These are phyloP conservation scores for Populus tremula DNA, from an alignment of 345 rosid genomes.

Conservation along the genomic window DNA sequence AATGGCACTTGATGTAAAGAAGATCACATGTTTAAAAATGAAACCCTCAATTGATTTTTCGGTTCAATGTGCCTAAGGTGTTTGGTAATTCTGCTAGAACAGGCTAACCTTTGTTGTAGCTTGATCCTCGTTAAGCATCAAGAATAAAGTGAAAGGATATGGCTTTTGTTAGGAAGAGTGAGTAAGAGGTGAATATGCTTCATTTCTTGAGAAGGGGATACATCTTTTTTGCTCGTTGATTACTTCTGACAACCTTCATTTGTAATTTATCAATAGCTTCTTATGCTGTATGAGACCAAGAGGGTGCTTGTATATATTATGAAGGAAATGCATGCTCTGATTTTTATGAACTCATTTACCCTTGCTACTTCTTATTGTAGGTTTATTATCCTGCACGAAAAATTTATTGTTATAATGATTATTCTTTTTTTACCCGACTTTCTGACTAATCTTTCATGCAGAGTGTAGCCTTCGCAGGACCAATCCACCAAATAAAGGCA, in stretches of 20 bases:
- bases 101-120: too few species aligned
- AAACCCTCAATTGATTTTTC: background rate
- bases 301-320: background rate
- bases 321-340: background rate
- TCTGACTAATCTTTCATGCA: constrained; percentile 14
- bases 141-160: background rate
- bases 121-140: background rate
- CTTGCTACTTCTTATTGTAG: background rate
- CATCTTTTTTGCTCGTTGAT: background rate
- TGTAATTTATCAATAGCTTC: background rate
- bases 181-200: constrained; percentile 12
- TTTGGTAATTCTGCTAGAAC: constrained; percentile 4
- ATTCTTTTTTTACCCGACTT: background rate
- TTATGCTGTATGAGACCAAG: background rate
- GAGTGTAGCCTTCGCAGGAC: constrained; percentile 27
- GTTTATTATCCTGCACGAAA: background rate
- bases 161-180: background rate
- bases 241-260: background rate
- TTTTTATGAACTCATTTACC: background rate
- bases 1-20: background rate
- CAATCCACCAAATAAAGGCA: constrained; percentile 26
- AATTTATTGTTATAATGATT: background rate
- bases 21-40: background rate
- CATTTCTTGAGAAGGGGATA: background rate
- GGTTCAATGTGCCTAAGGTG: background rate